Evolutionary conservation across 2,329 filamentous ascomycete species (phyloP), one percentile per base, ranked within the genome.

Genomic region (Monosporascus ibericus): DNA sequence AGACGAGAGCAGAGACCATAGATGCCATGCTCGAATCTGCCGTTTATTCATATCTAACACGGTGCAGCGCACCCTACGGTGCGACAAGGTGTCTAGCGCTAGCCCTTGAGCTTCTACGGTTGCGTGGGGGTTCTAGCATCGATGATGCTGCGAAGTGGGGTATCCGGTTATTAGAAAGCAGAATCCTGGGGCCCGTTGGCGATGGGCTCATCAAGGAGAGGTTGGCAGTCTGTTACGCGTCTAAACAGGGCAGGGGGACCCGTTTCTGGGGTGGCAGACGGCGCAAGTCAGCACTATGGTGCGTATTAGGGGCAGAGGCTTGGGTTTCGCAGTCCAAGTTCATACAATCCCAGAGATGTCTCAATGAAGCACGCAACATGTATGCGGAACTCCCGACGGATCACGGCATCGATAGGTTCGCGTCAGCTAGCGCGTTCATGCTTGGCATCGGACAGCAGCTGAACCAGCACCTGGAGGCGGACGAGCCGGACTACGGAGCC

Each of bases 121-220:
- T 94, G 11, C 82, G 92, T 6, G 90, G 90, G 24, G 88, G 89
- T 14, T 82, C 86, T 3, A 88, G 87, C 24, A 81, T 90, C 6
- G 94, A 96, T 65, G 90, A 94, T 63, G 91, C 92, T 7, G 90
- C 90, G 18, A 84, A 82, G 65, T 97, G 92, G 91, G 89, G 86
- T 5, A 84, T 84, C 38, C 82, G 87, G 48, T 80, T 94, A 36
- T 80, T 97, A 6, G 92, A 97, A 55, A 81, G 87, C 50, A 85
- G 84, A 47, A 78, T 96, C 20, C 75, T 90, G 0, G 90, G 90
- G 0, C 74, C 77, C 1, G 76, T 94, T 1, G 91, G 90, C 3
- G 87, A 92, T 55, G 89, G 89, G 0, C 78, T 99, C 14, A 76
- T 96, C 61, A 90, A 87, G 50, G 92, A 99, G 71, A 84, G 94